Evolutionary conservation across 192 early-diverging fungal species (phyloP), one percentile per base, ranked within the genome.

Genomic region (Backusella circina): DNA sequence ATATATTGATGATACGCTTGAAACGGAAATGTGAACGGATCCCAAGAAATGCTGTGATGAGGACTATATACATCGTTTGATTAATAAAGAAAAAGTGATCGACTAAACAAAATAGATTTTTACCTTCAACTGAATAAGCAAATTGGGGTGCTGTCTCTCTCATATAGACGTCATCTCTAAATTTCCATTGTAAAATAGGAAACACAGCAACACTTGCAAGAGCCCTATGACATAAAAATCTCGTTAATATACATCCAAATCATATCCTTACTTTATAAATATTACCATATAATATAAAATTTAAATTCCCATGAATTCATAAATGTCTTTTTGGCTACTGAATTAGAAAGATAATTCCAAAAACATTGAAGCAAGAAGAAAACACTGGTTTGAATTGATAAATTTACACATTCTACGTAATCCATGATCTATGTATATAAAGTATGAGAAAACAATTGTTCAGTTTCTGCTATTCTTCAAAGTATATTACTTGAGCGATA

Each of bases 291-390:
- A 36, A 86, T 80, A 38, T 82, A 84, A 51, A 81, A 77, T 64
- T 71, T 83, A 39, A 86, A 86, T 74, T 86, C 84, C 39, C 67
- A 84, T 28, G 83, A 84, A 41, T 47, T 72, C 83, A 86, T 82
- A 61, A 86, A 86, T 5, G 67, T 73, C 9, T 77, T 73, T 31
- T 84, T 84, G 35, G 80, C 82, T 12, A 86, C 70, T 38, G 68
- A 70, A 30, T 82, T 80, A 8, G 75, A 78, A 36, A 86, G 72
- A 72, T 86, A 86, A 64, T 84, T 81, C 84, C 84, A 86, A 71
- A 86, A 86, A n/a, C 80, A 82, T 75, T 84, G 84, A 35, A 86
- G 7, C 0, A 86, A 73, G 41, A 86, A 84, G 67, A 86, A 78
- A 7, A 79, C 66, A 13, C 82, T 74, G 37, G 82, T 83, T 50